Base-by-base conservation (phyloP, 495 filamentous ascomycete genomes). In the Jackrogersella multiformis region DNA sequence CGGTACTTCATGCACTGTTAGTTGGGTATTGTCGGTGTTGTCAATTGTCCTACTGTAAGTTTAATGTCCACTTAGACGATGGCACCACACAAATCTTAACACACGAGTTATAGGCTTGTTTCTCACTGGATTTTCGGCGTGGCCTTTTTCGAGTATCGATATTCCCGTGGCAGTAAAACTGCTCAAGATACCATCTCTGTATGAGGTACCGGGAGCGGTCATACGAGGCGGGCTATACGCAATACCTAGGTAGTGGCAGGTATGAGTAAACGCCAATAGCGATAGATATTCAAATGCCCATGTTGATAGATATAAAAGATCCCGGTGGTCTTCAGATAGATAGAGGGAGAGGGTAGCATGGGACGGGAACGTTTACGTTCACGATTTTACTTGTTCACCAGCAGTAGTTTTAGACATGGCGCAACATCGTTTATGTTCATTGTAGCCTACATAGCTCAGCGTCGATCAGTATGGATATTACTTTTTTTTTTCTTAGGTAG, bases 11-110 rank as follows among this genome's bases (percentile, higher is more conserved):
- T 55, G 59, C 15, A 49, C 16, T 6, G 26, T 62, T 12, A 62
- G 59, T 28, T 62, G 59, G 59, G 32, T 46, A 28, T 21, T 55
- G 51, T 13, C 49, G 10, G 16, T 36, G 1, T n/a, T 55, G 30
- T 28, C 59, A 1, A 45, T 62, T 13, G 28, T 21, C 28, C 20
- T 62, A 2, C 21, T 55, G 59, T 55, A 48, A 54, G 59, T 55
- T 26, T 18, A 18, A 45, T 16, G 0, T 16, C 15, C 18, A 26
- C 12, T 46, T 10, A 5, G 2, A 21, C 10, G 4, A 18, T 13
- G 5, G 24, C 24, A 1, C n/a, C n/a, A 16, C 1, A 28, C 15
- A 15, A 32, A 53, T 52, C 52, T n/a, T 61, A 36, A 61, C 23
- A 35, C 4, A 3, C 21, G 6, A 5, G 10, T n/a, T 45, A 0